Evolutionary conservation across 371 early-diverging fungal species (phyloP).

Genomic region (Mortierella sp.): DNA sequence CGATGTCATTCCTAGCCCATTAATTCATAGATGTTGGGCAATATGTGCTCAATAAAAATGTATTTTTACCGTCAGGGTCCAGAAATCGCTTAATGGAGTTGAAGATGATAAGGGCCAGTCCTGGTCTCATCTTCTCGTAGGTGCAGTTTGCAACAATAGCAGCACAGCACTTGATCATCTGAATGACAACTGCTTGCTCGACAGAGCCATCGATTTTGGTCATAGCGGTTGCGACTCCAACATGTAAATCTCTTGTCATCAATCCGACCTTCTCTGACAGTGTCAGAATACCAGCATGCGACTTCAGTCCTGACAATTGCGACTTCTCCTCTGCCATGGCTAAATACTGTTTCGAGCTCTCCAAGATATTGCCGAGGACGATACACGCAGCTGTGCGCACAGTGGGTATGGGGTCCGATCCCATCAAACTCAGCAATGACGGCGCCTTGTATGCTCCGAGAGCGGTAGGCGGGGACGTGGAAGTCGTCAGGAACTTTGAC

Average conservation of each 20-base stretch:
- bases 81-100: conserved; percentile 35
- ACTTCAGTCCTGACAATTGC: conserved; percentile 18
- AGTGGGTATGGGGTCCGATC: conserved; percentile 41
- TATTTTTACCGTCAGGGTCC: conserved; percentile 24
- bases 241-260: conserved; percentile 42
- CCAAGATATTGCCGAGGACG: conserved; percentile 43
- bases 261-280: conserved; percentile 49
- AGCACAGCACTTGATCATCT: conserved; percentile 49
- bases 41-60: neutral
- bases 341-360: conserved; percentile 51
- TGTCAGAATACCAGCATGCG: conserved; percentile 35
- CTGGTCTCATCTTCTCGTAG: conserved; percentile 46
- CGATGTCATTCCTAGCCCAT: neutral
- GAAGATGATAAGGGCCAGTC: conserved; percentile 21
- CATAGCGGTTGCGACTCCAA: conserved; percentile 34
- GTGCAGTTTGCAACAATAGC: conserved; percentile 35
- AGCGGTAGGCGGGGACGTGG: conserved; percentile 20
- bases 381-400: conserved; percentile 47
- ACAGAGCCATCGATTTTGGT: conserved; percentile 20
- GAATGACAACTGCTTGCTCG: conserved; percentile 28
- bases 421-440: conserved; percentile 36
- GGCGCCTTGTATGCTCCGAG: conserved; percentile 31
- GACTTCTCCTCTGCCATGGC: conserved; percentile 57
- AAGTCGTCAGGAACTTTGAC: conserved; percentile 48
- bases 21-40: neutral